Evolutionary conservation across 2,329 filamentous ascomycete species (phyloP).

Genomic region (Exophiala sp.): DNA sequence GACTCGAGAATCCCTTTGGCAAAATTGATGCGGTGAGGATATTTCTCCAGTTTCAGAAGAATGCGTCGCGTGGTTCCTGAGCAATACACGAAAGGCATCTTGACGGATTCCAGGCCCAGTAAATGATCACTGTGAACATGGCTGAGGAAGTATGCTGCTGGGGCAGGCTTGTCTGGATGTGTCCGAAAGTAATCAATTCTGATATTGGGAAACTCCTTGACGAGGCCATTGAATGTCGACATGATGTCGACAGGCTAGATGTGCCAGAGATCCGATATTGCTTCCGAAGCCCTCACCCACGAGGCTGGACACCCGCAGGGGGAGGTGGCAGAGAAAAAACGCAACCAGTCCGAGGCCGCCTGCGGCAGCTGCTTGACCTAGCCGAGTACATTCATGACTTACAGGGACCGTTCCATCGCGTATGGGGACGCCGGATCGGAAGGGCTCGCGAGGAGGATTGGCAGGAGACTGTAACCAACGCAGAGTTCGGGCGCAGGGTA

Average conservation of each 20-base stretch:
- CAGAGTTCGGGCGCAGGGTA: conserved; percentile 7
- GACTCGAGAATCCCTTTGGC: conserved; percentile 70
- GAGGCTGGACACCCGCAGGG: conserved; percentile 7
- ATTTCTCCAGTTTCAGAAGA: conserved; percentile 71
- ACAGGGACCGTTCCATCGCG: conserved; percentile 8
- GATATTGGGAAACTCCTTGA: conserved; percentile 73
- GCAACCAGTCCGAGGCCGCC: conserved; percentile 9
- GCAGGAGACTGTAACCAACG: conserved; percentile 10
- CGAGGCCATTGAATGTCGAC: conserved; percentile 70
- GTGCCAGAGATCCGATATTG: too few species aligned
- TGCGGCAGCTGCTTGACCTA: conserved; percentile 2
- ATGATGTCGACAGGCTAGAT: conserved; percentile 40
- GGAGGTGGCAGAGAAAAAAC: conserved; percentile 2
- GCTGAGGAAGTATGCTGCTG: conserved; percentile 79
- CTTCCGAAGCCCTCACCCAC: not conserved
- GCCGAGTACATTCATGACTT: conserved; percentile 10
- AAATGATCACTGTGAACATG: conserved; percentile 92
- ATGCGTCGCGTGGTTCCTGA: conserved; percentile 76
- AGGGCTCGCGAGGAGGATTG: conserved; percentile 13
- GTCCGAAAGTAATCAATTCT: conserved; percentile 76
- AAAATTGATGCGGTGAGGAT: conserved; percentile 74
- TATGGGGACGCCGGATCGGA: conserved; percentile 11
- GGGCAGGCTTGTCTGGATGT: conserved; percentile 50
- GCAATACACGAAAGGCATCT: conserved; percentile 82
- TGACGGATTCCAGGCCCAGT: conserved; percentile 67